Evolutionary conservation across 2,329 filamentous ascomycete species (phyloP).

Genomic region (Coniochaeta sp.): DNA sequence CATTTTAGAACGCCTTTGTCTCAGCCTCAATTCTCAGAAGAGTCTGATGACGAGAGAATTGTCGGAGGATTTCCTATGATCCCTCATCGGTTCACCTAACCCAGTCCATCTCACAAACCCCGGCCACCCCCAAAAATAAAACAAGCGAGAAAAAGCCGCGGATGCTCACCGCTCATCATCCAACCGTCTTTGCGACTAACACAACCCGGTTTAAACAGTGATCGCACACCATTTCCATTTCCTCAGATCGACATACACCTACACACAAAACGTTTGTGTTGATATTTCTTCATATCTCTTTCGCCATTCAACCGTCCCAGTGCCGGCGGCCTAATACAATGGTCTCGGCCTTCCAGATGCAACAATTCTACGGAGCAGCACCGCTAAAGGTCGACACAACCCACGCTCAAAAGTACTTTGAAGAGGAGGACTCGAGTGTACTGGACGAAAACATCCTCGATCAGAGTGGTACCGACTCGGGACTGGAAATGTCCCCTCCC

Average conservation of each 20-base stretch:
- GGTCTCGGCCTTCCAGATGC: constrained; percentile 46
- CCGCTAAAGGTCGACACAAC: constrained; percentile 47
- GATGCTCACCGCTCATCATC: constrained; percentile 20
- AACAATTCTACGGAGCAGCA: constrained; percentile 41
- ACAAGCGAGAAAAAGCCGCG: constrained; percentile 9
- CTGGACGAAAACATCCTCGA: constrained; percentile 57
- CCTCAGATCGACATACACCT: not conserved
- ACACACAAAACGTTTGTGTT: constrained; percentile 2
- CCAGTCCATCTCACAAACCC: constrained; percentile 8
- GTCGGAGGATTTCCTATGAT: not conserved
- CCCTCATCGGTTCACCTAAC: not conserved
- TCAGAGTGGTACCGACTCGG: constrained; percentile 51
- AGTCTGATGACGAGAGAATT: not conserved
- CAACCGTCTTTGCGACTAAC: constrained; percentile 14
- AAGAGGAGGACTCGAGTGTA: constrained; percentile 53
- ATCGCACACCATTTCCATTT: constrained; percentile 5
- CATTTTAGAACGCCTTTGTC: not conserved
- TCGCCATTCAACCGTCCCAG: too few species aligned
- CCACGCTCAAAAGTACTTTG: constrained; percentile 50
- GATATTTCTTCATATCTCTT: constrained; percentile 3
- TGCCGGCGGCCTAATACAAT: constrained; percentile 28
- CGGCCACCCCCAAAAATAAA: constrained; percentile 13
- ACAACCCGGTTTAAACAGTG: constrained; percentile 4
- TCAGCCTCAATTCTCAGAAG: not conserved
- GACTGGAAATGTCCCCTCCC: constrained; percentile 55